These are phyloP conservation scores for Climacium dendroides DNA, from an alignment of 225 moss, liverwort and hornwort genomes.

Conservation along the genomic window DNA sequence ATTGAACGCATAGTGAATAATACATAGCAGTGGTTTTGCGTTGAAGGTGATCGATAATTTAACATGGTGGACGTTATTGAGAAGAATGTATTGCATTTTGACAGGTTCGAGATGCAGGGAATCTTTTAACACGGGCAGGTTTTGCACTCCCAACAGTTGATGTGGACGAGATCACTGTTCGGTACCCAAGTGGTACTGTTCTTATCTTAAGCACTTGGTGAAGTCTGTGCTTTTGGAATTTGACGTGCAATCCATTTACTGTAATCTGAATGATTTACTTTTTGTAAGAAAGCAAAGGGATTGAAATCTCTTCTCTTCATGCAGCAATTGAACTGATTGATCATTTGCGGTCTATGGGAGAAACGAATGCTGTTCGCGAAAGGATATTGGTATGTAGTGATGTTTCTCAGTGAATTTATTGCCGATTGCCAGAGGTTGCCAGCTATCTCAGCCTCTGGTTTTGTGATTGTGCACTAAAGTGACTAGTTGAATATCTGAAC, in stretches of 20 bases:
- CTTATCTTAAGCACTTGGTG: not conserved
- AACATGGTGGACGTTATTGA: not conserved
- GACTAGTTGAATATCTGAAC: not conserved
- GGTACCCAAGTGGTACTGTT: constrained; percentile 73
- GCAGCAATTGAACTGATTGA: constrained; percentile 85
- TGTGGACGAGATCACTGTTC: constrained; percentile 82
- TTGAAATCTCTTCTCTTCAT: not conserved
- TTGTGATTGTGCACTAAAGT: not conserved
- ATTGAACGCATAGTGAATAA: not conserved
- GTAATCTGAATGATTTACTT: not conserved
- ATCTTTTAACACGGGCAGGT: constrained; percentile 86
- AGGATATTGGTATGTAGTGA: constrained; percentile 47
- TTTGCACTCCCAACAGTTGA: constrained; percentile 92
- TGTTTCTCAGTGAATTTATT: not conserved
- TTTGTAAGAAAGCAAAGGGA: not conserved
- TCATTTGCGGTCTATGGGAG: constrained; percentile 93
- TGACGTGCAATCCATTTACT: not conserved
- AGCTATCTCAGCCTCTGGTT: not conserved
- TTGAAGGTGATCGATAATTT: not conserved
- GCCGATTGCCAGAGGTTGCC: not conserved
- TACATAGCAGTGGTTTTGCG: not conserved
- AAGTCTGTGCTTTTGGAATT: not conserved
- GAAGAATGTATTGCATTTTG: not conserved
- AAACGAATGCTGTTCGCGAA: constrained; percentile 84
- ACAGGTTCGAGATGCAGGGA: constrained; percentile 95